Evolutionary conservation across 1,284 basidiomycete species (phyloP), one percentile per base, ranked within the genome.

Genomic region (Fomitopsis pinicola): DNA sequence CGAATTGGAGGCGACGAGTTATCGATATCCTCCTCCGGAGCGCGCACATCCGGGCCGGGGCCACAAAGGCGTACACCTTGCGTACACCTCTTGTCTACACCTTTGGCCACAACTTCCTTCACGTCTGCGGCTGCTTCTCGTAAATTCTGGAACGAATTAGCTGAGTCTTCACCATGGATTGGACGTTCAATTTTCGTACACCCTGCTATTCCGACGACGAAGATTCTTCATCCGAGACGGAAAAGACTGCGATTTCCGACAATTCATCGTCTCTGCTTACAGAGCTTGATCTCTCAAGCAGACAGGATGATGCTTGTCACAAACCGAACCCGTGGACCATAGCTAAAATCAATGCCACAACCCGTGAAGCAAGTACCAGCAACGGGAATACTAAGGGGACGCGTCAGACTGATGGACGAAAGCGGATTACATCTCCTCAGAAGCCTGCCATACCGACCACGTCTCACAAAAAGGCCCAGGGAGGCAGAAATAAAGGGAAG

Each of bases 251-350:
- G 26, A 28, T 26, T 5, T 28, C 26, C 28, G 14, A 22, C 12
- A 15, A 50, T 33, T 10, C 26, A 15, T 38, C 35, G 5, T 46
- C 44, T 10, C 52, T 54, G 33, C 33, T 50, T 19, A 6, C 57
- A 12, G 84, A 87, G 35, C 69, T 91, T 50, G 87, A 91, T 66
- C 73, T 90, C 2, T 80, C 84, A 0, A 71, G 75, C 2, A 77
- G 89, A 48, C 72, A 80, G 53, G 89, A 90, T 59, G 71, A 77
- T 33, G 88, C 84, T 0, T 69, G 75, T 3, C 89, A 84, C 74
- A 87, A 82, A 55, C 81, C 86, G 0, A 91, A 89, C 68, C 89
- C 89, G 0, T 91, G 89, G 81, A 83, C 81, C 55, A 89, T 91
- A 59, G 89, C 89, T 1, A 88, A 84, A 66, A 82, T 88, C 40